Evolutionary conservation across 257 asterid genomes (phyloP), one percentile per base, ranked within the genome.

Genomic region (Ehretia macrophylla): DNA sequence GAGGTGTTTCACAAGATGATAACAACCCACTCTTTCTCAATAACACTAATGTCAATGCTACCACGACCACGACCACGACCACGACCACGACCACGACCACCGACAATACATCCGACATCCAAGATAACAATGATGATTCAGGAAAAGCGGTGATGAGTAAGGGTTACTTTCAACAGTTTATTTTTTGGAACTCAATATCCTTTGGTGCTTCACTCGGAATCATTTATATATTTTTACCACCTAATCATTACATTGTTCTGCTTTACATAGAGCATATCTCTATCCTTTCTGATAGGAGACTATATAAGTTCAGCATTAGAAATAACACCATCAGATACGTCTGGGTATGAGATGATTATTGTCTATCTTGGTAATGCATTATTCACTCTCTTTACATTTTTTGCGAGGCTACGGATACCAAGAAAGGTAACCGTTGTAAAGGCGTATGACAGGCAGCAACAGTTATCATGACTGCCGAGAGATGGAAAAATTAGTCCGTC

Each of bases 301-400:
- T 52, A 52, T 52, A 16, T 16, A 12, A 20, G 16, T 27, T 27
- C 57, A 52, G 57, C 57, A 0, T 52, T 27, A 32, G 27, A 20
- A 14, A 52, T 52, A 52, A 32, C 57, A 52, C 57, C 57, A 12
- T 14, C 14, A 52, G 38, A 52, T 14, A 19, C 17, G 57, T 42
- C 11, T 10, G 8, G 8, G 12, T 10, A 42, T 42, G 16, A 1
- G 3, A 42, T 42, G 2, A 14, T 42, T 42, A 2, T 14, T 42
- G 11, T 14, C 12, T 42, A 42, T 42, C 47, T 42, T 42, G 35
- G 35, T 1, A 1, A 27, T 27, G 35, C 35, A 6, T 2, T 42
- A 42, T 42, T 42, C 47, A 42, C 16, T 42, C 47, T 42, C 16
- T 10, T 14, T 14, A 10, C 11, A 42, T 42, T 3, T 3, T 42